Evolutionary conservation across 352 stramenopile genomes (phyloP), one percentile per base, ranked within the genome.

Genomic region (Globisporangium heterothallicum): DNA sequence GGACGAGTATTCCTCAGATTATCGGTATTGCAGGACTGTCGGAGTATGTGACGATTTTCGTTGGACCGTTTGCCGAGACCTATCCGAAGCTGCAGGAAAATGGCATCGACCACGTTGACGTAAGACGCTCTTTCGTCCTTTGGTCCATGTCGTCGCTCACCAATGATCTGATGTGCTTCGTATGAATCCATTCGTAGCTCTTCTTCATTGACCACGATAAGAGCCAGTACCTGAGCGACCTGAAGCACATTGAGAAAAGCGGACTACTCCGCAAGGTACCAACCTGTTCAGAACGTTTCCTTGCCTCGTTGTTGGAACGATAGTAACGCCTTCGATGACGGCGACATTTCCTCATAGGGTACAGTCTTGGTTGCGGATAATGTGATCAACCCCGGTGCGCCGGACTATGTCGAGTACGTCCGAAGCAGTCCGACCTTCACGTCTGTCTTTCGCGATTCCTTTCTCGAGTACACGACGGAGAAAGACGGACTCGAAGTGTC

Each of bases 151-250:
- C n/a, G 19, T n/a, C 3, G 18, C 8, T 3, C 2, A 45, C 12
- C 18, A 22, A n/a, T 16, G 12, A 44, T 34, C 10, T 34, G 29
- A 3, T 36, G 2, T 3, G 12, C 3, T 36, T 3, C 16, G 30
- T 36, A 8, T 36, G 9, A 36, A 36, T 36, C 6, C 6, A 8
- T 36, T 9, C 40, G 24, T 26, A 74, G 66, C 54, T 64, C 32
- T 63, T 70, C 56, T 75, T 72, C 51, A 61, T 75, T n/a, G 66
- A 75, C 14, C 66, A 75, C 42, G 57, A 64, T 32, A 69, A 64
- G 27, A 57, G 56, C 14, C 35, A 42, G 14, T 75, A 75, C 58
- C 66, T 68, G 36, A 62, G 34, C 2, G 66, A 75, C 42, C 41
- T 68, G 7, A 42, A 65, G 24, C 56, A 64, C 40, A 65, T 72